Evolutionary conservation across 2,329 filamentous ascomycete genomes (phyloP).

Genomic region (Botrytis aclada): DNA sequence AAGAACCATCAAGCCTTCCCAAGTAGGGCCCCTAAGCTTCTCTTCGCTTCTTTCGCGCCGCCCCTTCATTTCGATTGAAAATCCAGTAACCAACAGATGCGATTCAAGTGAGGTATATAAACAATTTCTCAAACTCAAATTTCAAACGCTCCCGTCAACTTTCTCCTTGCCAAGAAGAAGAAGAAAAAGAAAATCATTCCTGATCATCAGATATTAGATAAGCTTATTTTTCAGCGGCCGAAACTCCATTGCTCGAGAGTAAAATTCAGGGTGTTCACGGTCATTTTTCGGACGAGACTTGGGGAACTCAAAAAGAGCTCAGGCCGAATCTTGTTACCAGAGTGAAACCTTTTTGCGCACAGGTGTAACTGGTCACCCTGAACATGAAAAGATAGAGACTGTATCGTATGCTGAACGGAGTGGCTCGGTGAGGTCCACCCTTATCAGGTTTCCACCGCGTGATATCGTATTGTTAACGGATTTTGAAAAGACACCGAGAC

Average conservation of each 20-base stretch:
- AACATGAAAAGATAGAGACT: background rate
- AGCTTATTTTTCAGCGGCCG: slow-evolving; percentile 3
- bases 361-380: background rate
- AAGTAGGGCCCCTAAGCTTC: background rate
- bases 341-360: slow-evolving; percentile 2
- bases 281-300: background rate
- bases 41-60: slow-evolving; percentile 5
- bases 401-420: background rate
- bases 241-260: background rate
- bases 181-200: background rate
- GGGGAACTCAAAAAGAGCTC: background rate
- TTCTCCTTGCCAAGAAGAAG: background rate
- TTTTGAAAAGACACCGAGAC: background rate
- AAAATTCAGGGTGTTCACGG: background rate
- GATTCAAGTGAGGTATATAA: background rate
- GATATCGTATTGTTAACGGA: background rate
- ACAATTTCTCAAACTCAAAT: background rate
- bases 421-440: background rate
- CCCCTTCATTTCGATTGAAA: background rate
- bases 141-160: background rate
- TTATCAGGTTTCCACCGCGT: slow-evolving; percentile 8
- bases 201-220: background rate
- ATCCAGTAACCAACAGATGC: background rate
- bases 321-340: slow-evolving; percentile 3
- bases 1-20: background rate